These are phyloP conservation scores for Ustilago curta DNA, from an alignment of 1,284 basidiomycete species.

Conservation along the genomic window DNA sequence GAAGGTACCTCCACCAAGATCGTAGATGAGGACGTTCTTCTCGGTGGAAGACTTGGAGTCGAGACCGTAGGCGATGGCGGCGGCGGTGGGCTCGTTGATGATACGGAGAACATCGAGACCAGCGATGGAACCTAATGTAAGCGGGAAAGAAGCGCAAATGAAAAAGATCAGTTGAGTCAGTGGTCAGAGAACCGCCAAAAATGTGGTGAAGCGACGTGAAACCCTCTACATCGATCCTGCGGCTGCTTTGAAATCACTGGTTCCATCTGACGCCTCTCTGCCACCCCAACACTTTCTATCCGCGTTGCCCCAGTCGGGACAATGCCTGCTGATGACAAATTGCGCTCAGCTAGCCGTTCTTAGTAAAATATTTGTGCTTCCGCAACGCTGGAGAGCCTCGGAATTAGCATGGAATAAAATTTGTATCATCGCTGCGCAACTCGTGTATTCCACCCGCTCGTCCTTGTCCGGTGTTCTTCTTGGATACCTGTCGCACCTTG, in stretches of 20 bases:
- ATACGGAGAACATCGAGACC: slow-evolving; percentile 78
- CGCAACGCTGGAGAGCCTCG: slow-evolving; percentile 58
- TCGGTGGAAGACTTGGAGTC: slow-evolving; percentile 72
- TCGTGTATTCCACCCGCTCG: not conserved
- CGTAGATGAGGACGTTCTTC: slow-evolving; percentile 99
- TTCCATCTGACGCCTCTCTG: not conserved
- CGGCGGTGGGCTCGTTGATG: slow-evolving; percentile 76
- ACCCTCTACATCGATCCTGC: slow-evolving; percentile 9
- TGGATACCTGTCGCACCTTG: too few relatives aligned
- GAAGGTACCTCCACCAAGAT: slow-evolving; percentile 92
- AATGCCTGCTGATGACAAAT: slow-evolving; percentile 9
- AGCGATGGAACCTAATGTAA: slow-evolving; percentile 73
- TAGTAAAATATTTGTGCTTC: slow-evolving; percentile 57
- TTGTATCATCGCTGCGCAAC: slow-evolving; percentile 65
- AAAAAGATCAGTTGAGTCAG: slow-evolving; percentile 6
- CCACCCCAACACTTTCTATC: not conserved
- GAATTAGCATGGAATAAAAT: slow-evolving; percentile 69
- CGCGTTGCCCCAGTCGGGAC: not conserved
- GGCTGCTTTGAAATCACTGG: slow-evolving; percentile 7
- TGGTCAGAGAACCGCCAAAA: not conserved
- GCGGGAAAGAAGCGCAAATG: not conserved
- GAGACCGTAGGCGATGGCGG: slow-evolving; percentile 74
- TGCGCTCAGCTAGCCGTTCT: slow-evolving; percentile 64
- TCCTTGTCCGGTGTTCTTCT: not conserved
- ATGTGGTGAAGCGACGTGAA: not conserved